These are phyloP conservation scores for Ciborinia camelliae DNA, from an alignment of 2,329 filamentous ascomycete species.

Conservation along the genomic window DNA sequence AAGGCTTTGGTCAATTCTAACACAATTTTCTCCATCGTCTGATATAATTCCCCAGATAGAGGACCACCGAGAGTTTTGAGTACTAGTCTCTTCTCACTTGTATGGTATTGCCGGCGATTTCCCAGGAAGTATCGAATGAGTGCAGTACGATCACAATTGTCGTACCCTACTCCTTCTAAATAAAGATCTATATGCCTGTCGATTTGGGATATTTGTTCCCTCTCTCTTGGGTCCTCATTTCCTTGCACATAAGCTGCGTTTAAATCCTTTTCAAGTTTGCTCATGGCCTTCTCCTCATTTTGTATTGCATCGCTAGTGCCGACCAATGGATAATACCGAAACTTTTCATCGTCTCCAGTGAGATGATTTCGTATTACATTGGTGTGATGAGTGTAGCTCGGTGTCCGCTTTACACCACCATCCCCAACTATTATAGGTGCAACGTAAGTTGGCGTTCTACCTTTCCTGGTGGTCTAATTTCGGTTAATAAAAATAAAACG, in stretches of 20 bases:
- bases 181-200: constrained; percentile 24
- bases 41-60: background rate
- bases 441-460: constrained; percentile 21
- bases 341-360: constrained; percentile 30
- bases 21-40: constrained; percentile 21
- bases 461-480: constrained; percentile 22
- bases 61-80: constrained; percentile 19
- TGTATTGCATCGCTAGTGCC: constrained; percentile 14
- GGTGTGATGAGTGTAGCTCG: constrained; percentile 30
- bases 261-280: constrained; percentile 27
- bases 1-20: constrained; percentile 27
- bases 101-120: constrained; percentile 11
- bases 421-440: constrained; percentile 18
- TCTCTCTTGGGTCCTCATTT: constrained; percentile 20
- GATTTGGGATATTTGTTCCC: constrained; percentile 24
- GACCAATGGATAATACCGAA: constrained; percentile 32
- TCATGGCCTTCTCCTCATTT: constrained; percentile 13
- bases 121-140: constrained; percentile 28
- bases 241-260: constrained; percentile 23
- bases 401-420: constrained; percentile 25
- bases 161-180: constrained; percentile 25
- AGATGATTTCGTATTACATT: constrained; percentile 31
- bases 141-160: constrained; percentile 15
- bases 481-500: constrained; percentile 16
- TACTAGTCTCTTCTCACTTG: constrained; percentile 21